phyloP scores from a whole-genome alignment of 2,329 filamentous ascomycete species.

The Sporothrix pallida region DNA sequence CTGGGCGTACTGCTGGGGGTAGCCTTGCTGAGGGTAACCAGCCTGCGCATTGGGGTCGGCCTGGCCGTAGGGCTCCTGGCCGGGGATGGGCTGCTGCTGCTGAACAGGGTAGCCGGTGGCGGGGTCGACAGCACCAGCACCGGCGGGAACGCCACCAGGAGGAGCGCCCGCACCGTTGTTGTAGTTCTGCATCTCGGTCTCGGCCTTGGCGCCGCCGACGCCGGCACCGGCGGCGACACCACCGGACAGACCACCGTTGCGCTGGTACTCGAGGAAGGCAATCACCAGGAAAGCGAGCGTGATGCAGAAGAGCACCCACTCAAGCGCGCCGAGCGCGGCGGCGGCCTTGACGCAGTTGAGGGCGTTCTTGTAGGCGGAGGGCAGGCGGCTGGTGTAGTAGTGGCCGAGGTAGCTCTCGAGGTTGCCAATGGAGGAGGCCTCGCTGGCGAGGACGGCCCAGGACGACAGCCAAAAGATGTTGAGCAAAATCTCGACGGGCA shows the following conservation, averaged over 20 bases:
- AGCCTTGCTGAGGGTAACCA: background rate
- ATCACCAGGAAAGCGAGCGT: slow-evolving; percentile 33
- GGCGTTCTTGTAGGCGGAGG: slow-evolving; percentile 27
- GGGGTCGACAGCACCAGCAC: background rate
- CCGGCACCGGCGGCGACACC: slow-evolving; percentile 21
- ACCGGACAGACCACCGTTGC: background rate
- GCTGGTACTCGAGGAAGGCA: slow-evolving; percentile 25
- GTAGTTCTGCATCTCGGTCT: slow-evolving; percentile 30
- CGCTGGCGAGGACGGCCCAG: slow-evolving; percentile 39
- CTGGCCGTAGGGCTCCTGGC: slow-evolving; percentile 8
- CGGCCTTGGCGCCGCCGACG: slow-evolving; percentile 23
- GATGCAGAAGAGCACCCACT: slow-evolving; percentile 38
- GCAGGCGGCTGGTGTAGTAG: slow-evolving; percentile 18
- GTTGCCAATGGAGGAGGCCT: slow-evolving; percentile 30
- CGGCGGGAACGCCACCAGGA: background rate
- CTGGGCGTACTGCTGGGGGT: too few relatives aligned
- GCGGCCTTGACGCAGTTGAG: slow-evolving; percentile 38
- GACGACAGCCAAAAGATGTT: slow-evolving; percentile 39
- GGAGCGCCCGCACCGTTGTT: background rate
- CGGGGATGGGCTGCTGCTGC: slow-evolving; percentile 5
- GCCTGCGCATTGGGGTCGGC: slow-evolving; percentile 4
- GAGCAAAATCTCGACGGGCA: slow-evolving; percentile 36
- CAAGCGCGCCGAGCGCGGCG: slow-evolving; percentile 38
- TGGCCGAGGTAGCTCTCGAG: slow-evolving; percentile 24
- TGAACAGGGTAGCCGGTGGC: slow-evolving; percentile 8